These are phyloP conservation scores for Oryza meridionalis DNA, from an alignment of 176 grass and related monocot genomes.

Conservation along the genomic window DNA sequence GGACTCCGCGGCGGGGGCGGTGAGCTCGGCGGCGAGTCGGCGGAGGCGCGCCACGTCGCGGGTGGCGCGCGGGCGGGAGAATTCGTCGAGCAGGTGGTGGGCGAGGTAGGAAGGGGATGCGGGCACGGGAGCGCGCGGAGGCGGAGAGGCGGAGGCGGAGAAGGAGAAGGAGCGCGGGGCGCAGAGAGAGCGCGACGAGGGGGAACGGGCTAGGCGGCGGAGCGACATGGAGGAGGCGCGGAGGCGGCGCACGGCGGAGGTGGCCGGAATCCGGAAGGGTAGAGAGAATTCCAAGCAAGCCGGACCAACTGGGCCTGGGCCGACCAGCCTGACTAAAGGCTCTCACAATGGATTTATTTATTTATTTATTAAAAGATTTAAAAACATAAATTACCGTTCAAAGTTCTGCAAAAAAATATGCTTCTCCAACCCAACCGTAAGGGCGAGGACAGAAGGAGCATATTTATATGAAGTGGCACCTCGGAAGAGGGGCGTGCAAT, in stretches of 20 bases:
- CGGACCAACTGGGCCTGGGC: too few species aligned
- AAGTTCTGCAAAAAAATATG: too few species aligned
- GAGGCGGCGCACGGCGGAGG: background rate
- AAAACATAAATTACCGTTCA: too few species aligned
- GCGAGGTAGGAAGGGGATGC: conserved; percentile 30
- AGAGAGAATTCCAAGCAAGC: background rate
- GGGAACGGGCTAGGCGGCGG: background rate
- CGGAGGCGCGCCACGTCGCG: conserved; percentile 51
- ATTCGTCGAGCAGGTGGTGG: conserved; percentile 82
- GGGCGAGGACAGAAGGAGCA: too few species aligned
- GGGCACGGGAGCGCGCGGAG: background rate
- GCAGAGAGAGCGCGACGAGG: background rate
- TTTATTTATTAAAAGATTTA: too few species aligned
- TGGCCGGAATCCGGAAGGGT: too few species aligned
- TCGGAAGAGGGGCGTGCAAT: too few species aligned
- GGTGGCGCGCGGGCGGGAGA: conserved; percentile 57
- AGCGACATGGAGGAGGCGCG: conserved; percentile 22
- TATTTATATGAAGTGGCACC: too few species aligned
- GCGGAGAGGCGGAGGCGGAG: background rate
- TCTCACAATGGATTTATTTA: too few species aligned
- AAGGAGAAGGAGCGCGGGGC: conserved; percentile 16
- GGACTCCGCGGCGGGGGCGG: conserved; percentile 36
- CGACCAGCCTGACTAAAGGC: too few species aligned
- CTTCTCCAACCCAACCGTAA: too few species aligned
- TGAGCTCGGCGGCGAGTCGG: conserved; percentile 48